A percentile compares a stretch with the other conserved stretches of the same genome.
These are phyloP conservation scores for Penicillium sp. DNA, from an alignment of 2,329 filamentous ascomycete species.

Conservation along the genomic window DNA sequence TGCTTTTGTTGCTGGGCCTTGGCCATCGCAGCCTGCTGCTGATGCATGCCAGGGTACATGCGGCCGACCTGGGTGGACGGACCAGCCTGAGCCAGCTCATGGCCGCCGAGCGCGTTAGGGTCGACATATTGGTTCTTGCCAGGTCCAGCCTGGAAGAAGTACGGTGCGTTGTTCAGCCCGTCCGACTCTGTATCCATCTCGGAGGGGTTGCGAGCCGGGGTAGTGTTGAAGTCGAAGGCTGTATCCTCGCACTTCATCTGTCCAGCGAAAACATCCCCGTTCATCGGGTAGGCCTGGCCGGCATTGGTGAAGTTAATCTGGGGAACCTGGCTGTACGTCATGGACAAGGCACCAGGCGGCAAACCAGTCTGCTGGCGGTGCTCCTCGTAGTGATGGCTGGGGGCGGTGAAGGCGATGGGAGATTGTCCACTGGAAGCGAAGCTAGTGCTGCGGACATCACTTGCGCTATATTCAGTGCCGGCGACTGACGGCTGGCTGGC, in stretches of 20 bases:
- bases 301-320: slow-evolving; percentile 44
- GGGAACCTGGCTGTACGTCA: slow-evolving; percentile 71
- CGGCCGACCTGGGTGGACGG: slow-evolving; percentile 65
- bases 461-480: slow-evolving; percentile 39
- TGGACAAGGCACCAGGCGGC: slow-evolving; percentile 78
- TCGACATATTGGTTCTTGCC: slow-evolving; percentile 65
- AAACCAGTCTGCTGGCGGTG: slow-evolving; percentile 96
- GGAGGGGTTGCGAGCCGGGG: slow-evolving; percentile 59
- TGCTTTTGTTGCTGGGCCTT: slow-evolving; percentile 71
- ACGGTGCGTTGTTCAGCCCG: slow-evolving; percentile 62
- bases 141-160: slow-evolving; percentile 63
- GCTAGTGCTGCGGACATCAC: slow-evolving; percentile 38
- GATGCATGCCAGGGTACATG: slow-evolving; percentile 92
- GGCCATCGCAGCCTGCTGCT: slow-evolving; percentile 78
- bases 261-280: slow-evolving; percentile 63
- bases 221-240: slow-evolving; percentile 70
- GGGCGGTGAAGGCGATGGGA: slow-evolving; percentile 69
- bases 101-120: slow-evolving; percentile 69
- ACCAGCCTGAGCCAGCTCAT: slow-evolving; percentile 60
- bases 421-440: slow-evolving; percentile 44
- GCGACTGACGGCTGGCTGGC: slow-evolving; percentile 43
- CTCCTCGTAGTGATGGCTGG: slow-evolving; percentile 92
- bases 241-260: slow-evolving; percentile 42
- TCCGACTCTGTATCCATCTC: slow-evolving; percentile 72
- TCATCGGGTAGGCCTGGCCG: slow-evolving; percentile 52